Percentiles rank a stretch among this genome's conserved stretches.
Evolutionary conservation across 2,329 filamentous ascomycete species (phyloP).

Genomic region (Capronia epimyces): DNA sequence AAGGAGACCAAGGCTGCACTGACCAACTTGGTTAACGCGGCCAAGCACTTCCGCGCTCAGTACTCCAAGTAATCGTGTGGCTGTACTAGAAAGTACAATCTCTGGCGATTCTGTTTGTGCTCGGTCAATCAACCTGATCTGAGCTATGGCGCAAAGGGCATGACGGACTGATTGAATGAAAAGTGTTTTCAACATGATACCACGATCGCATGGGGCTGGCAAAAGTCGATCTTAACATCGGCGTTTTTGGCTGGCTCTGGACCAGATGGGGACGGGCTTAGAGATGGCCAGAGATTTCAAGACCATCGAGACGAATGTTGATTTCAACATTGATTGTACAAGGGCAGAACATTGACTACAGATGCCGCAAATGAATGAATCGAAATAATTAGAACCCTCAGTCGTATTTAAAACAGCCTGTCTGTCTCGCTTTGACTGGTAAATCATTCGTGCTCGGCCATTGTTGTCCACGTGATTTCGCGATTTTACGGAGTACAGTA

Average conservation of each 20-base stretch:
- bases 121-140: constrained; percentile 27
- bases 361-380: not conserved
- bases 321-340: constrained; percentile 4
- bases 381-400: not conserved
- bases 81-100: not conserved
- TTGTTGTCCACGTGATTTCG: too few species aligned
- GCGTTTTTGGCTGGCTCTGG: constrained; percentile 26
- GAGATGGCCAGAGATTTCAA: not conserved
- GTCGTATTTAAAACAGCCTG: too few species aligned
- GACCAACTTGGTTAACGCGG: constrained; percentile 94
- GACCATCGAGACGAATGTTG: not conserved
- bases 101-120: constrained; percentile 9
- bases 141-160: constrained; percentile 16
- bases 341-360: not conserved
- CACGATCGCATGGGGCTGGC: constrained; percentile 25
- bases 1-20: constrained; percentile 96
- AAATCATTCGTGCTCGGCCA: too few species aligned
- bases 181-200: constrained; percentile 31
- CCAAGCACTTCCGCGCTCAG: constrained; percentile 93
- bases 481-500: too few species aligned
- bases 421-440: too few species aligned
- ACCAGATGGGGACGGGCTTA: constrained; percentile 11
- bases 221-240: constrained; percentile 31
- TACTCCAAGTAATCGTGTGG: constrained; percentile 42
- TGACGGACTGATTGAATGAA: constrained; percentile 19